A percentile compares a stretch with the other conserved stretches of the same genome.
Evolutionary conservation across 2,329 filamentous ascomycete species (phyloP).

Genomic region (Paraphoma sp.): DNA sequence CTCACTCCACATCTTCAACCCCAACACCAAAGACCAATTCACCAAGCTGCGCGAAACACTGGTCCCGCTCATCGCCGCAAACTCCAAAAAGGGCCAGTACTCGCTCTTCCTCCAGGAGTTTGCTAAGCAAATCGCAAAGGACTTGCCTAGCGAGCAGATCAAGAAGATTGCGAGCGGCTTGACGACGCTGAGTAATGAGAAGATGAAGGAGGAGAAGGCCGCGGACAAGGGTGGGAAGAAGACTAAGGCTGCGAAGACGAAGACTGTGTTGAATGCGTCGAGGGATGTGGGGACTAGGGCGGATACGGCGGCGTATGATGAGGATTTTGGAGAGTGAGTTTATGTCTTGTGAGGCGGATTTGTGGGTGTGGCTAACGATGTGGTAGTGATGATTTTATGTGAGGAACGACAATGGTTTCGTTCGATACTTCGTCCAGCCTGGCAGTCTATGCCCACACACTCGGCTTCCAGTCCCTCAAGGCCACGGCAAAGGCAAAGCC

Average conservation of each 20-base stretch:
- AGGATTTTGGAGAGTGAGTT: conserved; percentile 85
- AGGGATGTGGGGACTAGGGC: conserved; percentile 62
- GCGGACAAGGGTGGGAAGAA: conserved; percentile 96
- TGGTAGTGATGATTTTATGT: conserved; percentile 49
- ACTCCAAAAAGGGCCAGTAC: conserved; percentile 90
- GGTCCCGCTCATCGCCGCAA: conserved; percentile 75
- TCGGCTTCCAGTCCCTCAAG: no score
- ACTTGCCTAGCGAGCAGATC: conserved; percentile 89
- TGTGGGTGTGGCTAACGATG: conserved; percentile 22
- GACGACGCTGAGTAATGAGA: conserved; percentile 94
- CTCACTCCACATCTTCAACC: conserved; percentile 84
- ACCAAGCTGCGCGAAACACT: conserved; percentile 77
- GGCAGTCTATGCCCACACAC: no score
- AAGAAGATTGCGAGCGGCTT: conserved; percentile 91
- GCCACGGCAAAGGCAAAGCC: no score
- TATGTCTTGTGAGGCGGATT: background rate
- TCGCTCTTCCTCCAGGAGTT: conserved; percentile 90
- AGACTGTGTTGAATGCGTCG: conserved; percentile 77
- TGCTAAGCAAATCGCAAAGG: conserved; percentile 82
- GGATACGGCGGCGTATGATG: conserved; percentile 81
- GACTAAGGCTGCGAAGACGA: conserved; percentile 94
- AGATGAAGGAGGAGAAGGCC: conserved; percentile 97
- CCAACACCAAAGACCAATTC: conserved; percentile 86
- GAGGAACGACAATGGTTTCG: conserved; percentile 14
- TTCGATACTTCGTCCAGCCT: no score